Conservation (phyloP, 2,329 filamentous ascomycete genomes). For the Ascocoryne sarcoides region DNA sequence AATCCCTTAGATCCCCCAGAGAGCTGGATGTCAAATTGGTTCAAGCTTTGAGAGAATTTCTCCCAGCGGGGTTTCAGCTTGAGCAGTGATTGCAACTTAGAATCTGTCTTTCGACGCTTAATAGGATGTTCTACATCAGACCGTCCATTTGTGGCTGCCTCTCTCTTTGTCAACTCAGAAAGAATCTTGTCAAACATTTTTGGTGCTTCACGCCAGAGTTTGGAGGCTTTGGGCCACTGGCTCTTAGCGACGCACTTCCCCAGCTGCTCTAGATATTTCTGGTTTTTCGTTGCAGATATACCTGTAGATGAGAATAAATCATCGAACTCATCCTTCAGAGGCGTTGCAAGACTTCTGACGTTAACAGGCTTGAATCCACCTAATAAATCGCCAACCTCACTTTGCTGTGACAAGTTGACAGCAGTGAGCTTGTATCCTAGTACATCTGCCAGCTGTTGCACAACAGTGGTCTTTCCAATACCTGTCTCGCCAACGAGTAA, state of each 20-base stretch:
- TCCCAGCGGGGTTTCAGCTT: conserved; percentile 65
- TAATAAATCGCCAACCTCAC: conserved; percentile 89
- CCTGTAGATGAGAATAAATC: conserved; percentile 76
- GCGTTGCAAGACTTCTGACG: conserved; percentile 75
- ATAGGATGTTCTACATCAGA: conserved; percentile 49
- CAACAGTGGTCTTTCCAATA: conserved; percentile 93
- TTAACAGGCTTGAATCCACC: conserved; percentile 97
- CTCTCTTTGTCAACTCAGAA: conserved; percentile 40
- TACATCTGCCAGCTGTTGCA: conserved; percentile 81
- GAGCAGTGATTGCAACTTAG: conserved; percentile 55
- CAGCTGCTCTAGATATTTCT: conserved; percentile 74
- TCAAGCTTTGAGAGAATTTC: conserved; percentile 63
- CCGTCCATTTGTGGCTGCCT: conserved; percentile 27
- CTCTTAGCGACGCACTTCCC: conserved; percentile 70
- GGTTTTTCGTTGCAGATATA: conserved; percentile 81
- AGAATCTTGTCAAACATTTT: conserved; percentile 74
- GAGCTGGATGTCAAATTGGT: conserved; percentile 73
- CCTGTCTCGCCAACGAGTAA: conserved; percentile 97
- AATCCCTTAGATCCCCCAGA: conserved; percentile 65
- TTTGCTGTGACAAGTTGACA: conserved; percentile 96
- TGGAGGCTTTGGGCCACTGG: conserved; percentile 81
- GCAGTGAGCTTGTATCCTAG: conserved; percentile 82
- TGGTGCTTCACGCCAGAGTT: conserved; percentile 80
- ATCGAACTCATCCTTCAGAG: conserved; percentile 89
- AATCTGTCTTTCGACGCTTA: conserved; percentile 59